Percentiles rank a stretch among this genome's conserved stretches.
These are phyloP conservation scores for Sporobolomyces pararoseus DNA, from an alignment of 768 basidiomycete species.

Conservation along the genomic window DNA sequence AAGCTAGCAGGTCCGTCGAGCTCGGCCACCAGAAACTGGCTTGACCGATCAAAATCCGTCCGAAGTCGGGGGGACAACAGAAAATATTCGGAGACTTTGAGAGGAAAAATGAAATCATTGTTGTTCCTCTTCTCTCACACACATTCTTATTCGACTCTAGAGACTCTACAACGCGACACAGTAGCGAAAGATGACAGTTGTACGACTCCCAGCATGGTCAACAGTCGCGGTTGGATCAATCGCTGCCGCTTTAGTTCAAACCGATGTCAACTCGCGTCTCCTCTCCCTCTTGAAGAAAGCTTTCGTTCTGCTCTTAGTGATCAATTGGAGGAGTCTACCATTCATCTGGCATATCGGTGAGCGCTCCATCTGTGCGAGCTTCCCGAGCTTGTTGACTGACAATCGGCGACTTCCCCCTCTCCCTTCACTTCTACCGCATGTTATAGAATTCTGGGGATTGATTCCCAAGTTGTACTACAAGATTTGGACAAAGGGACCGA, in stretches of 20 bases:
- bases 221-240: slow-evolving; percentile 7
- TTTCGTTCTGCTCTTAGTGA: slow-evolving; percentile 19
- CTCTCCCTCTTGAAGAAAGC: slow-evolving; percentile 12
- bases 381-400: too few species aligned
- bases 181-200: background rate
- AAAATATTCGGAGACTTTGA: too few species aligned
- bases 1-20: too few species aligned
- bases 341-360: slow-evolving; percentile 36
- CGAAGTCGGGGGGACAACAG: too few species aligned
- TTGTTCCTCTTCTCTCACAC: too few species aligned
- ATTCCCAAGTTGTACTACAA: slow-evolving; percentile 24
- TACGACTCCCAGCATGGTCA: slow-evolving; percentile 13
- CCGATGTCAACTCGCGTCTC: background rate
- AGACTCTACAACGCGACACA: background rate
- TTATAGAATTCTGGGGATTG: slow-evolving; percentile 11
- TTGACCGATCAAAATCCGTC: too few species aligned
- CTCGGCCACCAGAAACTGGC: too few species aligned
- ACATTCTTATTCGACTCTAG: too few species aligned
- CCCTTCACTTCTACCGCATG: too few species aligned
- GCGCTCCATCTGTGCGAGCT: background rate
- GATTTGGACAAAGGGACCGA: slow-evolving; percentile 18
- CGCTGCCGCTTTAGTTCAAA: slow-evolving; percentile 12
- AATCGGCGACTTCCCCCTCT: too few species aligned
- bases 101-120: too few species aligned
- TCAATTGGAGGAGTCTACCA: slow-evolving; percentile 32